These are phyloP conservation scores for Lipomyces mesembrius DNA, from an alignment of 805 yeast genomes.

Conservation along the genomic window DNA sequence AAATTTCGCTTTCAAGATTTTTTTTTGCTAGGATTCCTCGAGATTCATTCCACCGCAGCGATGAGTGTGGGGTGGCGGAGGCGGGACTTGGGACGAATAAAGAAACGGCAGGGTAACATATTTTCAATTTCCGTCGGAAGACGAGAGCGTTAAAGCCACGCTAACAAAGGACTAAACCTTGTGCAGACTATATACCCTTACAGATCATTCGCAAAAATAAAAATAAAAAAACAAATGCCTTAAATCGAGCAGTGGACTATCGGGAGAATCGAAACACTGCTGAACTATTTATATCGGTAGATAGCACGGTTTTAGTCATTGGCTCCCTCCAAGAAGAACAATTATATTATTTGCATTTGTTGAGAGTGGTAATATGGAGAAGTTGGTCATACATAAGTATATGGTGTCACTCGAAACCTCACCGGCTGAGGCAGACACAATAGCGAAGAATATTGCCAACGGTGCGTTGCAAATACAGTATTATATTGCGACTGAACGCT, in stretches of 20 bases:
- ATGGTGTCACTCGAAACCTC: constrained; percentile 20
- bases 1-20: background rate
- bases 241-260: background rate
- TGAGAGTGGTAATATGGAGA: constrained; percentile 15
- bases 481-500: background rate
- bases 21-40: background rate
- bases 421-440: constrained; percentile 23
- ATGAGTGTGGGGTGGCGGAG: background rate
- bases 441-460: constrained; percentile 18
- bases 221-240: background rate
- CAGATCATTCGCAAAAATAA: no score
- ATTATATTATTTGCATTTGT: background rate
- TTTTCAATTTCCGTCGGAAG: background rate
- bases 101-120: background rate
- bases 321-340: background rate
- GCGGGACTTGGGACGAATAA: background rate
- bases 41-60: background rate
- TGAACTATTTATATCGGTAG: background rate
- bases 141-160: background rate
- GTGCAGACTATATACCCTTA: background rate
- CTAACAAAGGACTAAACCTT: background rate
- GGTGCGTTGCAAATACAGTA: constrained; percentile 16
- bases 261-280: background rate
- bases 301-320: background rate
- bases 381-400: constrained; percentile 23